Evolutionary conservation across 257 asterid genomes (phyloP), one percentile per base, ranked within the genome.

Genomic region (Ilex asprella): DNA sequence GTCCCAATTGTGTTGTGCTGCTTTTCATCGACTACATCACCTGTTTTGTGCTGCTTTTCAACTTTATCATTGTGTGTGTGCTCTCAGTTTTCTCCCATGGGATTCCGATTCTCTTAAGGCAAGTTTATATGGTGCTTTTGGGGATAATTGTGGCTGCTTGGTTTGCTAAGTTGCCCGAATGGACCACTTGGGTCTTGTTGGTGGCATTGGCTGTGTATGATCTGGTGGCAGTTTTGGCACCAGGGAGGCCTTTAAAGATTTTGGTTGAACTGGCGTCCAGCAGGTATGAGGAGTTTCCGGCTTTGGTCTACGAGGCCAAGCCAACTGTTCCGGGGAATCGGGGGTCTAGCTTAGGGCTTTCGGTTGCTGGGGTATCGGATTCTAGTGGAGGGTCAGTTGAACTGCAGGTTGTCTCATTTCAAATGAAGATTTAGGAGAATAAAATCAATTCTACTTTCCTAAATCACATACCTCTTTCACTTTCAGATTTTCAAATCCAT

Each of bases 161-260:
- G 99, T 89, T 92, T 74, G 67, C 97, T 0, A 82, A 84, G 31
- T 68, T 92, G 79, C 99, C 99, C 0, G 99, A 92, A 59, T 92
- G 97, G 97, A 92, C 97, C 10, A 92, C 97, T 2, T 92, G 99
- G 99, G 79, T 75, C 68, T 84, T 87, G 76, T 65, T 92, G 74
- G 95, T 89, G 72, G 95, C 95, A 5, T 41, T 92, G 79, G 97
- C 97, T 9, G 56, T 92, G 76, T 92, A 92, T 64, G 99, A 92
- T 69, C 68, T 92, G 50, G 95, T 79, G 1, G 95, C 99, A 0
- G 99, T 92, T 31, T 73, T 92, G 73, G 95, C 95, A 3, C 99
- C 97, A 0, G 97, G 97, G 8, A 97, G 99, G 47, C 99, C 99
- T 1, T 77, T 92, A 81, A 89, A 89, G 77, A 51, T 92, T 70